Base-by-base conservation (phyloP, 305 asterid species). In the Lippia alba region DNA sequence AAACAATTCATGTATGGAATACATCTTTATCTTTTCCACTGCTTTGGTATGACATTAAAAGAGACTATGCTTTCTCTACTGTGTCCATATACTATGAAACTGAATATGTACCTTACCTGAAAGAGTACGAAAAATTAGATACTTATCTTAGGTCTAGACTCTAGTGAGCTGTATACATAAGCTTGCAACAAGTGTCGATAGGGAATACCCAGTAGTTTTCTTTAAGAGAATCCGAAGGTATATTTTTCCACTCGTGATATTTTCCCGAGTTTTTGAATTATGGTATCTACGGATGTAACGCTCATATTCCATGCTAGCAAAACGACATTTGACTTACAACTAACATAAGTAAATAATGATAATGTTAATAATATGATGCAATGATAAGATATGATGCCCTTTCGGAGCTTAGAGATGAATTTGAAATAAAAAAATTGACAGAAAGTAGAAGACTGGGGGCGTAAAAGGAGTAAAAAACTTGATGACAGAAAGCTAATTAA, bases 231-330 rank as follows among this genome's bases (percentile, higher is more conserved):
- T 66, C 70, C 50, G 44, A 59, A 64, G 56, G 40, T 12, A 69
- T 64, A 57, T 63, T 30, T 55, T 48, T 6, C 0, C 65, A 8
- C 34, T 75, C 62, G 15, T 64, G 41, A 30, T 56, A 36, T 36
- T 4, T 18, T 56, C 64, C 36, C 58, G 3, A 30, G 33, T 19
- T 30, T 61, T 33, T 45, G 55, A 36, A 54, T 67, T 10, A 9
- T 50, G 51, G 70, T 41, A 70, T 70, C 66, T 51, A n/a, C 49
- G 59, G 69, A 76, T 70, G 80, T 41, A 64, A 76, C 75, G 56
- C 63, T 71, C 41, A 45, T 17, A 53, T 39, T 67, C 71, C 54
- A 30, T 34, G 20, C 32, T 48, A 56, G 14, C 40, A 58, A 65
- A 62, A 36, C 46, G 44, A 45, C 30, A 51, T 59, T 72, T 61